A percentile compares a stretch with the other conserved stretches of the same genome.
phyloP scores from a whole-genome alignment of 768 basidiomycete species.

The Lactarius deliciosus region DNA sequence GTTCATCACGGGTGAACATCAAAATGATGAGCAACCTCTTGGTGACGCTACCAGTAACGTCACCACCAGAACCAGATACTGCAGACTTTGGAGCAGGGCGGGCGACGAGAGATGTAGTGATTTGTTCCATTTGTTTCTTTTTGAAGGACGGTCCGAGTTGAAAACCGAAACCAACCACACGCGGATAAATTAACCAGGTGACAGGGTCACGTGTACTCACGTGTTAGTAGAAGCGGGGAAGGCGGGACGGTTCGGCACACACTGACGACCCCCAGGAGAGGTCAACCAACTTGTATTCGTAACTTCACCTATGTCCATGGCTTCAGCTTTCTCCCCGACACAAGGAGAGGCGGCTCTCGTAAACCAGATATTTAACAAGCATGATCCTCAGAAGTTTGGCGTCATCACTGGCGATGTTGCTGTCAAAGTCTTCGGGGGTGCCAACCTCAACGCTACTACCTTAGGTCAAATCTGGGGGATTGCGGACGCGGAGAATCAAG shows the following conservation, averaged over 20 bases:
- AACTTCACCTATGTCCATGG: slow-evolving; percentile 35
- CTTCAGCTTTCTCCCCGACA: slow-evolving; percentile 46
- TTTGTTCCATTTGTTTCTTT: slow-evolving; percentile 62
- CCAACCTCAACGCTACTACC: slow-evolving; percentile 70
- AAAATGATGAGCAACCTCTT: slow-evolving; percentile 57
- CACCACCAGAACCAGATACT: slow-evolving; percentile 50
- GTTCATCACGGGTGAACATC: slow-evolving; percentile 9
- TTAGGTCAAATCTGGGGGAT: slow-evolving; percentile 94
- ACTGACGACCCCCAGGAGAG: background rate
- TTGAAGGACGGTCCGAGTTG: background rate
- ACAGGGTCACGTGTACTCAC: background rate
- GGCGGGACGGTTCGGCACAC: background rate
- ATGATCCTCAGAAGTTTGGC: slow-evolving; percentile 77
- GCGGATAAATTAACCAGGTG: background rate
- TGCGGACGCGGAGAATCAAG: slow-evolving; percentile 91
- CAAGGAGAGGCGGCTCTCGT: slow-evolving; percentile 57
- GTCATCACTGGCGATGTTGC: slow-evolving; percentile 90
- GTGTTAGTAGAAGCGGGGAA: background rate
- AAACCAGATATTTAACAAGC: slow-evolving; percentile 67
- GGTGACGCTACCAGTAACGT: slow-evolving; percentile 73
- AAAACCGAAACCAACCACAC: background rate
- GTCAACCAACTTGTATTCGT: background rate
- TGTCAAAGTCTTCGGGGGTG: slow-evolving; percentile 79
- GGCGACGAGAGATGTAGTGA: slow-evolving; percentile 58
- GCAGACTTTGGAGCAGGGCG: slow-evolving; percentile 59